Evolutionary conservation across 768 basidiomycete genomes (phyloP), one percentile per base, ranked within the genome.

Genomic region (Tricholoma terreum): DNA sequence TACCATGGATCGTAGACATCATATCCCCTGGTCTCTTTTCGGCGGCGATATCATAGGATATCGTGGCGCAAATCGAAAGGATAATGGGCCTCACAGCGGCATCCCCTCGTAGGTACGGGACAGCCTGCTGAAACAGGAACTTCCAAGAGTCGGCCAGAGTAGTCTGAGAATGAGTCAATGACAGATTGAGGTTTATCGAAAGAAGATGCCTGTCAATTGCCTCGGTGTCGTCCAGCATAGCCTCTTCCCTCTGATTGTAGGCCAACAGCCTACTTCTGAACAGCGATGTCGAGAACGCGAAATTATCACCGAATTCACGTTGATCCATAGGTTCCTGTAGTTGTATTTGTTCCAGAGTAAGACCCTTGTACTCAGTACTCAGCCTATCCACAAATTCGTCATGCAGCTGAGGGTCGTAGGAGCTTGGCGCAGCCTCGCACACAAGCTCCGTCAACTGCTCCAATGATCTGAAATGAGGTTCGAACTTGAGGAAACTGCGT

Each of bases 171-270:
- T 96, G 89, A 19, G 90, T 77, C 36, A 97, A 75, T 1, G 93
- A 94, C 49, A 94, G 80, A 67, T 95, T 94, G 61, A 94, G 80
- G 69, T 97, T 97, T 69, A 95, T 84, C 1, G 86, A 84, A 49
- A 83, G 75, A 3, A 93, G 73, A 33, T 80, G 78, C 50, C 79
- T 83, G 61, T 89, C 82, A 12, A 84, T 73, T 4, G 73, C 72
- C 10, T 84, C 79, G 0, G 75, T 71, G 10, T 71, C 73, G 5
- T 78, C 76, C 0, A 73, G 69, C 62, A 79, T 77, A 4, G 65
- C 63, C 34, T 81, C 75, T 11, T 75, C 70, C 7, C 68, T 70
- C 33, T 64, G 53, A 7, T 70, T 68, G 64, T 80, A 85, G 0
- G 80, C 82, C 31, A 80, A 80, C 46, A 91, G 73, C 15, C 89